Evolutionary conservation across 2,329 filamentous ascomycete species (phyloP).

Genomic region (Basipetospora chlamydospora): DNA sequence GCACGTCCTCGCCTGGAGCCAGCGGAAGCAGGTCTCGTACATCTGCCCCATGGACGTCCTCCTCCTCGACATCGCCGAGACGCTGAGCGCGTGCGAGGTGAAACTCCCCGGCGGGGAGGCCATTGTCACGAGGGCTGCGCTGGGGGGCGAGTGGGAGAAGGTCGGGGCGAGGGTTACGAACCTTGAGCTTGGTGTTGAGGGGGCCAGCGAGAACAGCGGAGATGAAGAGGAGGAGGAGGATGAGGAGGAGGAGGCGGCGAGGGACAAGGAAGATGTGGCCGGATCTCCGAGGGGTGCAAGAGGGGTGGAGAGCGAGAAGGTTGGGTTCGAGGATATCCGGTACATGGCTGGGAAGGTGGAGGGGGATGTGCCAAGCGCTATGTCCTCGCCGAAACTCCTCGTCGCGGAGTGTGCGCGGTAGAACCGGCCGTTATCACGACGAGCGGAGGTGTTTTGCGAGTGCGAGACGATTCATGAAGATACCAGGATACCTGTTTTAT

Average conservation of each 20-base stretch:
- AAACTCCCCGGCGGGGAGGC: conserved; percentile 49
- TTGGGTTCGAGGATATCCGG: background rate
- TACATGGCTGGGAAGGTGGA: conserved; percentile 5
- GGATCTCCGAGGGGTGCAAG: no score
- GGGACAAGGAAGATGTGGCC: no score
- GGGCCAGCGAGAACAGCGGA: no score
- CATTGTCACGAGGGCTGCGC: conserved; percentile 10
- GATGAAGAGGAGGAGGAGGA: conserved; percentile 2
- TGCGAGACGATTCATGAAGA: no score
- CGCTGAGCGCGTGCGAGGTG: conserved; percentile 56
- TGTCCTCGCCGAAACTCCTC: no score
- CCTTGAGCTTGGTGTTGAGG: conserved; percentile 11
- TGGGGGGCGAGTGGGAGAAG: no score
- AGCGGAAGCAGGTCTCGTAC: conserved; percentile 68
- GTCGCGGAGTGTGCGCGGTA: no score
- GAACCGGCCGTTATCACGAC: no score
- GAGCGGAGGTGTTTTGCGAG: no score
- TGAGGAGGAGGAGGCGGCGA: background rate
- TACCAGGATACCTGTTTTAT: no score
- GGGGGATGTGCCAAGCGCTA: no score
- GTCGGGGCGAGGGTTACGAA: background rate
- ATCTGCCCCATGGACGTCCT: conserved; percentile 92
- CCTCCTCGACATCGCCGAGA: conserved; percentile 70
- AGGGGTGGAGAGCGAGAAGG: background rate
- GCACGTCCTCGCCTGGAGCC: conserved; percentile 80